These are phyloP conservation scores for Acer negundo DNA, from an alignment of 345 rosid genomes.

Conservation along the genomic window DNA sequence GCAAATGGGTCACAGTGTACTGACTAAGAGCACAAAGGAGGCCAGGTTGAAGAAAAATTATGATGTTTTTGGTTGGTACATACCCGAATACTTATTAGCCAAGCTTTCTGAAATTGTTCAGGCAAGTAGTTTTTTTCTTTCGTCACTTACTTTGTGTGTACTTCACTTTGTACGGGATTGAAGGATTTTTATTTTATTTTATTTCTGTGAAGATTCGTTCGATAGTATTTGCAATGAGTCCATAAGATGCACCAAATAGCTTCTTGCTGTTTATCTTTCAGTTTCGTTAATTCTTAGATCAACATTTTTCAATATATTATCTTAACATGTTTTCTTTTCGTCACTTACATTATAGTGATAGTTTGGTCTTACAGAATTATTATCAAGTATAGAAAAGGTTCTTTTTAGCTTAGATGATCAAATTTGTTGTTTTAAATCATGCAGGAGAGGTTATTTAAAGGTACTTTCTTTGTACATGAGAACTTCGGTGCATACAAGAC, in stretches of 20 bases:
- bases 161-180: not conserved
- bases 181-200: not conserved
- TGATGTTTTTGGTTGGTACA: slow-evolving; percentile 29
- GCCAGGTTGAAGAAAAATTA: slow-evolving; percentile 46
- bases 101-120: slow-evolving; percentile 42
- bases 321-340: not conserved
- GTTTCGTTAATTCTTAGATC: not conserved
- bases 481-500: slow-evolving; percentile 34
- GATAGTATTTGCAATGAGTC: not conserved
- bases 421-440: slow-evolving; percentile 2
- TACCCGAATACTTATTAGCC: slow-evolving; percentile 32
- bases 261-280: not conserved
- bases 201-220: not conserved
- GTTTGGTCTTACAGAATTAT: not conserved
- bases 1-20: slow-evolving; percentile 48
- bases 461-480: slow-evolving; percentile 31
- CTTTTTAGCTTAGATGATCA: not conserved
- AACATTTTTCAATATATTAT: not conserved
- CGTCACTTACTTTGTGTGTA: no score
- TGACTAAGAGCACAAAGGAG: slow-evolving; percentile 48
- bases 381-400: not conserved
- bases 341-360: not conserved
- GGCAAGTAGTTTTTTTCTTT: slow-evolving; percentile 34
- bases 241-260: not conserved
- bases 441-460: slow-evolving; percentile 48